Conservation (phyloP, 305 asterid species). For the Rubia balearica region DNA sequence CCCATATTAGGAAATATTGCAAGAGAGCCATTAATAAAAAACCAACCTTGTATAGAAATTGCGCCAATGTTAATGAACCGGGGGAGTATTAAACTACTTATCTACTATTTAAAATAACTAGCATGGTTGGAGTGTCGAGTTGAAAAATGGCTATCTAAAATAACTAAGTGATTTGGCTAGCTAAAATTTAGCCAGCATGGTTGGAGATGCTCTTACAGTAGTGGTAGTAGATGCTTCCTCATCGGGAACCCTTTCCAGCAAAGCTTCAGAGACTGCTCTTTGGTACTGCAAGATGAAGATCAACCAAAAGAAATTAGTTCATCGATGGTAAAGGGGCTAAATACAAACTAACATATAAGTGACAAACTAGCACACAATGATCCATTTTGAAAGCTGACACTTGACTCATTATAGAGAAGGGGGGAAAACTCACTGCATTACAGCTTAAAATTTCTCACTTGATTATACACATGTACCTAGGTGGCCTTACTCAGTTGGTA, state of each 20-base stretch:
- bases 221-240: slow-evolving; percentile 63
- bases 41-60: too few relatives aligned
- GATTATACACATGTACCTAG: not conserved
- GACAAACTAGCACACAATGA: too few relatives aligned
- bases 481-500: not conserved
- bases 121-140: too few relatives aligned
- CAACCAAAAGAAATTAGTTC: not conserved
- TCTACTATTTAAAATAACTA: too few relatives aligned
- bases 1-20: too few relatives aligned
- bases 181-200: too few relatives aligned
- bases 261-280: slow-evolving; percentile 87
- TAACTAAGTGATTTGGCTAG: too few relatives aligned
- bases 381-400: not conserved
- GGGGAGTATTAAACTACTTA: too few relatives aligned
- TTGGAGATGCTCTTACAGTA: slow-evolving; percentile 33
- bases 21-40: too few relatives aligned
- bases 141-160: too few relatives aligned
- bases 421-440: not conserved
- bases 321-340: not conserved
- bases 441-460: not conserved
- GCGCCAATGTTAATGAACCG: too few relatives aligned
- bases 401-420: not conserved
- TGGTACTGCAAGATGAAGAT: slow-evolving; percentile 59
- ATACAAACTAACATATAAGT: not conserved
- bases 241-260: slow-evolving; percentile 85